Evolutionary conservation across 2,329 filamentous ascomycete genomes (phyloP).

Genomic region (Atkinsonella hypoxylon): DNA sequence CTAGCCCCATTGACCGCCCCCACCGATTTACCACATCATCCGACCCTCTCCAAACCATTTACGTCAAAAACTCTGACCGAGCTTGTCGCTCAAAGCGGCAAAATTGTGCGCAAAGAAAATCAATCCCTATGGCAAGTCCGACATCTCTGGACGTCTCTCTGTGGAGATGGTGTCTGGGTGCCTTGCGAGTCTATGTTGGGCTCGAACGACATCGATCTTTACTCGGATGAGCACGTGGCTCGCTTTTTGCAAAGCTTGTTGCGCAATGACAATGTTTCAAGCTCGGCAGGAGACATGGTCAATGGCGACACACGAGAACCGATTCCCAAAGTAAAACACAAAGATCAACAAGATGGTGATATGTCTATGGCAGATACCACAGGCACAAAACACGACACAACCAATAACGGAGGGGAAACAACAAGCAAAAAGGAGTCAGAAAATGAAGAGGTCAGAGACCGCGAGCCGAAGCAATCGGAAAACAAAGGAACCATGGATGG

Average conservation of each 20-base stretch:
- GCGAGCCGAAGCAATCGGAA: neutral
- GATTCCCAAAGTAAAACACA: neutral
- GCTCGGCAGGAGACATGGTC: constrained; percentile 4
- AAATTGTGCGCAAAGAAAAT: constrained; percentile 65
- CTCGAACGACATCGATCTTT: constrained; percentile 43
- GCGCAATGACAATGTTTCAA: constrained; percentile 9
- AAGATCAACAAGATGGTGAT: constrained; percentile 9
- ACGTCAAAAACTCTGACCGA: constrained; percentile 61
- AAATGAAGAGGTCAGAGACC: neutral
- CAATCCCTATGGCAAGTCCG: constrained; percentile 62
- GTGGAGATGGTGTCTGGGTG: constrained; percentile 62
- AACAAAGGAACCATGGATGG: neutral
- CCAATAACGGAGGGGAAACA: neutral
- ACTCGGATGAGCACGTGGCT: constrained; percentile 33
- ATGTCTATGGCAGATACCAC: constrained; percentile 11
- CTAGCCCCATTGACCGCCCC: constrained; percentile 65
- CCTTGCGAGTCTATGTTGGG: constrained; percentile 47
- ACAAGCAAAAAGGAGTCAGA: constrained; percentile 1
- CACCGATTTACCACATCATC: constrained; percentile 62
- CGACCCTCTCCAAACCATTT: constrained; percentile 63
- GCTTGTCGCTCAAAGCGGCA: constrained; percentile 55
- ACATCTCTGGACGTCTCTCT: constrained; percentile 58
- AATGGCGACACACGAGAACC: constrained; percentile 14
- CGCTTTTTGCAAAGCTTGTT: constrained; percentile 22
- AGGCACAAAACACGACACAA: neutral